These are phyloP conservation scores for Candida taoyuanica DNA, from an alignment of 805 yeast genomes.

Conservation along the genomic window DNA sequence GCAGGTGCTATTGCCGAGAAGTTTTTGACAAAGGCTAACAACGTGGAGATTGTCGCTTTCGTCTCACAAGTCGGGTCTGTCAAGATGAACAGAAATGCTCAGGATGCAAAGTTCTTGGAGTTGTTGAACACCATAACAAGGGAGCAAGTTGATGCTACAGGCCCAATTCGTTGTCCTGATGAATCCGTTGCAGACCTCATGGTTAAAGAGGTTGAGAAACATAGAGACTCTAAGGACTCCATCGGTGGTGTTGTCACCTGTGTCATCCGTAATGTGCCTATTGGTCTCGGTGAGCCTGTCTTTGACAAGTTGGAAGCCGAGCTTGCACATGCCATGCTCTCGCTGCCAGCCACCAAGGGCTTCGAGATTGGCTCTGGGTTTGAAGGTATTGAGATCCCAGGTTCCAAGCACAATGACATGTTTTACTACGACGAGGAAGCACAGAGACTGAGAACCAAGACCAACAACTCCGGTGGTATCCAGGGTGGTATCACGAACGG, in stretches of 20 bases:
- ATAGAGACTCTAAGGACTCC: slow-evolving; percentile 83
- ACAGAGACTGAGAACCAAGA: slow-evolving; percentile 71
- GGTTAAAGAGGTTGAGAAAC: slow-evolving; percentile 82
- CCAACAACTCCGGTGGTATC: slow-evolving; percentile 94
- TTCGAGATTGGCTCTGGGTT: slow-evolving; percentile 98
- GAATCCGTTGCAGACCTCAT: slow-evolving; percentile 62
- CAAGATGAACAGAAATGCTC: slow-evolving; percentile 70
- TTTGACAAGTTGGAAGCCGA: slow-evolving; percentile 95
- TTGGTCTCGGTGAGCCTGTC: slow-evolving; percentile 97
- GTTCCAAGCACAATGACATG: slow-evolving; percentile 91
- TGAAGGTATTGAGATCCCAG: slow-evolving; percentile 82
- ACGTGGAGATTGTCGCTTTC: slow-evolving; percentile 93
- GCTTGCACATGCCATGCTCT: slow-evolving; percentile 96
- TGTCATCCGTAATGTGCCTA: slow-evolving; percentile 88
- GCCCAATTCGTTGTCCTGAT: slow-evolving; percentile 94
- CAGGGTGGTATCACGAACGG: slow-evolving; percentile 99
- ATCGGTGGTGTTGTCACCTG: slow-evolving; percentile 98
- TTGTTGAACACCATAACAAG: slow-evolving; percentile 75
- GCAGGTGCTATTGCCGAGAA: slow-evolving; percentile 99
- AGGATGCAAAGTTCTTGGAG: slow-evolving; percentile 57
- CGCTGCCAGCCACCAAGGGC: slow-evolving; percentile 97
- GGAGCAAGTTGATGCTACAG: slow-evolving; percentile 79
- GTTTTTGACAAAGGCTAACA: slow-evolving; percentile 66
- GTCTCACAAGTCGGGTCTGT: slow-evolving; percentile 88
- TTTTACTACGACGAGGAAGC: slow-evolving; percentile 58